Conservation (phyloP, 371 early-diverging fungal genomes). For the Mortierella sp. region DNA sequence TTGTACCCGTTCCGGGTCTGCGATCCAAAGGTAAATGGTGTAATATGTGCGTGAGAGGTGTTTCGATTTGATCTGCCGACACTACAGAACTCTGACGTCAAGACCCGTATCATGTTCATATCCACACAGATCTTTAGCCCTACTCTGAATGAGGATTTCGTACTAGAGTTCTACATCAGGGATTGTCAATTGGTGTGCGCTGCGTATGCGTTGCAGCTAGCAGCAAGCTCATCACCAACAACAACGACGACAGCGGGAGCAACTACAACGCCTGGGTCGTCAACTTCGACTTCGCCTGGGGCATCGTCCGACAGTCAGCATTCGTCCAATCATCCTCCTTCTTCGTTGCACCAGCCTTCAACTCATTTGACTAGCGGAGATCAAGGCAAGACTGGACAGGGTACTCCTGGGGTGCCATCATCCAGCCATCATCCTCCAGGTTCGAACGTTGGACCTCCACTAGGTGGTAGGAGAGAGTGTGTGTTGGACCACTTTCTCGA, state of each 20-base stretch:
- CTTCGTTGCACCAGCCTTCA: not conserved
- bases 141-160: constrained; percentile 49
- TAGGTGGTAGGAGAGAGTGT: constrained; percentile 9
- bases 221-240: constrained; percentile 13
- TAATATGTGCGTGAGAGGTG: not conserved
- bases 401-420: constrained; percentile 20
- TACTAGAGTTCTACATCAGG: constrained; percentile 47
- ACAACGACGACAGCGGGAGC: constrained; percentile 7
- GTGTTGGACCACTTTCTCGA: not conserved
- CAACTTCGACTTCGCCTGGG: not conserved
- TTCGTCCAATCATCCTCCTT: not conserved
- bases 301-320: constrained; percentile 4
- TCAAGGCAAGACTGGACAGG: constrained; percentile 26
- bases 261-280: not conserved
- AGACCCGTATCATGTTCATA: not conserved
- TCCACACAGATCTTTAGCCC: constrained; percentile 45
- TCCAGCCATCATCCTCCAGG: constrained; percentile 11
- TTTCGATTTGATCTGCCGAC: no score
- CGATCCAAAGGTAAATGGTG: constrained; percentile 53
- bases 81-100: no score
- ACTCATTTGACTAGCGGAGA: not conserved
- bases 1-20: constrained; percentile 50
- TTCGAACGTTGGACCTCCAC: constrained; percentile 3
- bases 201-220: constrained; percentile 46
- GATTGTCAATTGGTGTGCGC: constrained; percentile 50